Percentiles rank a stretch among this genome's conserved stretches.
Evolutionary conservation across 352 stramenopile species (phyloP).

Genomic region (Saprolegnia parasitica): DNA sequence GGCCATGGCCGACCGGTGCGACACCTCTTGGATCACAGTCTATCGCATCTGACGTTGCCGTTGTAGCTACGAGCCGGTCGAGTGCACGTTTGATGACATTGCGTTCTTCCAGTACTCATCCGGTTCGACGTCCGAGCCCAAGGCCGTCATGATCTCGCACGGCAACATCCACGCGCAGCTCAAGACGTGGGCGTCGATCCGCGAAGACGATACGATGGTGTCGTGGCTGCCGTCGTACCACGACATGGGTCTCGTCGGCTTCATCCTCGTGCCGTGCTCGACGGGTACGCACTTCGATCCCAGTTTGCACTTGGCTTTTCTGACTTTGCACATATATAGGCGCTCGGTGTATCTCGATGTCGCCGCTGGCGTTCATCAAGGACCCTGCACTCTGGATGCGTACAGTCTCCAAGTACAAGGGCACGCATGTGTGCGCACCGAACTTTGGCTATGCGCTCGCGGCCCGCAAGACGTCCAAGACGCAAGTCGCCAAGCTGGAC

Average conservation of each 20-base stretch:
- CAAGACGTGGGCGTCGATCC: constrained; percentile 70
- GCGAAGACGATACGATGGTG: constrained; percentile 56
- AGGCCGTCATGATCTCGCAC: constrained; percentile 82
- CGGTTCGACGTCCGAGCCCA: constrained; percentile 70
- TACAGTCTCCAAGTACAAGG: constrained; percentile 64
- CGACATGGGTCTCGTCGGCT: constrained; percentile 82
- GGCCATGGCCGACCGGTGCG: constrained; percentile 47
- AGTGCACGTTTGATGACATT: constrained; percentile 47
- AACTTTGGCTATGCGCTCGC: constrained; percentile 78
- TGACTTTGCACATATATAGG: constrained; percentile 30
- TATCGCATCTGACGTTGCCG: background rate
- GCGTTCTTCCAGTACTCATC: constrained; percentile 85
- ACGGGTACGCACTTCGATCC: constrained; percentile 13
- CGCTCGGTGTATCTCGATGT: constrained; percentile 72
- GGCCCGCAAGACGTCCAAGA: constrained; percentile 68
- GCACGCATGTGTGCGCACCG: constrained; percentile 66
- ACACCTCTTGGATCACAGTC: constrained; percentile 17
- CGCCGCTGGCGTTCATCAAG: constrained; percentile 83
- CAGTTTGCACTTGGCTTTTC: background rate
- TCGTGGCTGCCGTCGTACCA: constrained; percentile 80
- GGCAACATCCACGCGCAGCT: constrained; percentile 66
- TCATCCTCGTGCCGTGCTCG: constrained; percentile 59
- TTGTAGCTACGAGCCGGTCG: constrained; percentile 35
- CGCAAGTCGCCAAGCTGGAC: constrained; percentile 54
- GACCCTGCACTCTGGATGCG: constrained; percentile 79